Evolutionary conservation across 371 early-diverging fungal genomes (phyloP), one percentile per base, ranked within the genome.

Genomic region (Actinomortierella wolfii): DNA sequence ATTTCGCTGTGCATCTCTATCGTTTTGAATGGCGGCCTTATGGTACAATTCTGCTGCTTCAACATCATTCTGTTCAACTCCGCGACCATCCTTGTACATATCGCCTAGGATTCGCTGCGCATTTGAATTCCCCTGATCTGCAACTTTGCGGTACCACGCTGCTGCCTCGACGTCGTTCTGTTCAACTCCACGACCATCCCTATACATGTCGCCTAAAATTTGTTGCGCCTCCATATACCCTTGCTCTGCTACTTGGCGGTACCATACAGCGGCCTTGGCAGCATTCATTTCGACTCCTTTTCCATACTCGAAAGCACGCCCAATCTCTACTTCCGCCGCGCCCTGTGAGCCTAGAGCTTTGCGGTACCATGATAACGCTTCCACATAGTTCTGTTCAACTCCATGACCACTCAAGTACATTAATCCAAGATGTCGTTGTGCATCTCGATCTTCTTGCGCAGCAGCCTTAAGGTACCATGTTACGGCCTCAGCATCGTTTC

Each of bases 201-300:
- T 91, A 69, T 90, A 89, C 56, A 88, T 85, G 66, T 86, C 86
- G 23, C 92, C 93, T 3, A 94, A 75, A 21, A 82, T 79, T 79
- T 91, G 90, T 69, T 90, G 91, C 17, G 93, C 94, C 55, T 86
- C 85, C 29, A 86, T 82, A 74, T 90, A 90, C 11, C 93, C 93
- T 45, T 79, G 78, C 55, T 78, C 81, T 25, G 93, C 92, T 13
- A 92, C 77, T 39, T 70, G 67, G 18, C 71, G 71, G 69, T 89
- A 94, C 87, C 87, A 91, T 44, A 68, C 59, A 51, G 91, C 79
- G 8, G 93, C 93, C 56, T 81, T 69, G 28, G 64, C 57, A 0
- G 84, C 59, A 59, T 86, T 75, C 64, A 81, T 78, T 44, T 81
- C 80, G 4, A 86, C 84, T 4, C 92, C 92, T 34, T 87, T 62